Conservation (phyloP, 768 basidiomycete genomes). For the Trametes villosa region DNA sequence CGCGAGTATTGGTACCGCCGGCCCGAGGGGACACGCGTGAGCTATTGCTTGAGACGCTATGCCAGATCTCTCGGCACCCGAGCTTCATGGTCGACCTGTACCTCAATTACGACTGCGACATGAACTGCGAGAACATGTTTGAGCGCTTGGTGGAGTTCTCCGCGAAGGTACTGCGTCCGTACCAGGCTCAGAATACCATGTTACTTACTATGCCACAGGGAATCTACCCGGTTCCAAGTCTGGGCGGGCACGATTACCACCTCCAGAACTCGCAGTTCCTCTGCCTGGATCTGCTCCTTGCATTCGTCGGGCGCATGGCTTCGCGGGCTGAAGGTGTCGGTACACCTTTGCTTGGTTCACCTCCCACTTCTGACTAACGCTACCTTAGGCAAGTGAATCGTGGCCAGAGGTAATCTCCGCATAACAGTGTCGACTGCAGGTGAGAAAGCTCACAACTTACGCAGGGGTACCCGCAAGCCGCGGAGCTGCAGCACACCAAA, state of each 20-base stretch:
- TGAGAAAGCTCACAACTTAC: neutral
- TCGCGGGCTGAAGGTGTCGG: conserved; percentile 57
- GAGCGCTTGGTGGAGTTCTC: conserved; percentile 88
- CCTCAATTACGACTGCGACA: conserved; percentile 95
- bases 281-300: conserved; percentile 85
- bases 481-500: conserved; percentile 68
- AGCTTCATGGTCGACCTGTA: conserved; percentile 97
- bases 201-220: conserved; percentile 52
- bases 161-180: conserved; percentile 64
- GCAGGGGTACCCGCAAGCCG: conserved; percentile 60
- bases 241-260: conserved; percentile 61
- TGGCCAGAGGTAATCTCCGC: conserved; percentile 66
- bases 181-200: neutral
- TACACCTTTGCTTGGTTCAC: conserved; percentile 18
- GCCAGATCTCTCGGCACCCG: conserved; percentile 77
- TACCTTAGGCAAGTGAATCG: conserved; percentile 39
- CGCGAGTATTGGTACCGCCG: conserved; percentile 67
- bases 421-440: neutral
- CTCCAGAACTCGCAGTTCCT: conserved; percentile 82
- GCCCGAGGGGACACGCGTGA: conserved; percentile 89
- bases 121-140: conserved; percentile 95
- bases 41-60: conserved; percentile 86
- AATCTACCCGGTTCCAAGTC: conserved; percentile 72
- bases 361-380: conserved; percentile 4
- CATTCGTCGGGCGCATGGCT: conserved; percentile 89